Base-by-base conservation (phyloP, 306 rosid genomes). In the Elaeagnus macrophylla region DNA sequence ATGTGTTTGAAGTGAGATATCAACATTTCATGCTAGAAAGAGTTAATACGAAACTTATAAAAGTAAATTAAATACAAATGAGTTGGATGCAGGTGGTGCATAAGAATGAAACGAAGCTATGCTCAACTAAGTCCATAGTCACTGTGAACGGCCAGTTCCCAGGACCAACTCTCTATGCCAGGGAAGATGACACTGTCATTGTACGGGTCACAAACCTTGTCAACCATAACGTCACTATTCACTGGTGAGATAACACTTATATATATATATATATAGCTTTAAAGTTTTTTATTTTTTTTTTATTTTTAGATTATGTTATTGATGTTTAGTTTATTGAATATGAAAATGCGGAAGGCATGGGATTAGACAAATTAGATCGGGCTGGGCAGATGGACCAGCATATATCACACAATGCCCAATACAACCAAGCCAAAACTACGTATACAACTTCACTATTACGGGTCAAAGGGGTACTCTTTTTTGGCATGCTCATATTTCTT, bases 371-470 rank as follows among this genome's bases (percentile, higher is more conserved):
- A 37, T 78, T 48, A 49, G 70, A 57, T 82, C 65, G 6, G 70
- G 75, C 37, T 84, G 97, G 97, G 56, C 81, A 7, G 91, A 84
- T 68, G 96, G 94, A 9, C 94, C 96, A 5, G 88, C 82, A 59
- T 89, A 80, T 58, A 50, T 89, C 25, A 80, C 93, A 35, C 89
- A 89, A 40, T 89, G 97, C 46, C 93, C 95, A 0, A 85, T 83
- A 40, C 84, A 75, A 32, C 79, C 89, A 0, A 81, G 86, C 18
- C 81, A 75, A 48, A 75, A 71, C 61, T 89, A 53, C 32, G 47
- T 75, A 37, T 78, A 89, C 74, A 85, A 82, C 64, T 89, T 89
- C 71, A 85, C 84, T 15, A 9, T 80, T 16, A 48, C 65, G 8
- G 81, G 81, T 39, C 95, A 85, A 64, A 80, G 93, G 62, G 97